These are phyloP conservation scores for Penicillium sp. DNA, from an alignment of 2,329 filamentous ascomycete species.

Conservation along the genomic window DNA sequence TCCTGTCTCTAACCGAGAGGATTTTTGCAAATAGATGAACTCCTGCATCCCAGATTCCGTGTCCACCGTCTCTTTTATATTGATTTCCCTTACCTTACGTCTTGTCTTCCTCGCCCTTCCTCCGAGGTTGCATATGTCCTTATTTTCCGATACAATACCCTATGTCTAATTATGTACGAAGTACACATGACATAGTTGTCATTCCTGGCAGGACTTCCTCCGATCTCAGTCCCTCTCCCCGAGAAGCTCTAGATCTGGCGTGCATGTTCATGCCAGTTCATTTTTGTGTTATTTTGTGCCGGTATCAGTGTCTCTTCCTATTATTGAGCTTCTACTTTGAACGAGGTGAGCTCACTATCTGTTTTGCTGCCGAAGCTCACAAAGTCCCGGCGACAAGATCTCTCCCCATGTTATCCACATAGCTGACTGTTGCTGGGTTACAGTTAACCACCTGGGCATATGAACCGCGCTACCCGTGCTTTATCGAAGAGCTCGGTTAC, in stretches of 20 bases:
- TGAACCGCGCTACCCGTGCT: constrained; percentile 3
- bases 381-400: neutral
- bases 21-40: constrained; percentile 13
- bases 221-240: constrained; percentile 4
- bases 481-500: constrained; percentile 1
- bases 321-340: neutral
- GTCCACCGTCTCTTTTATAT: constrained; percentile 14
- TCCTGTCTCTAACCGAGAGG: neutral
- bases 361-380: neutral
- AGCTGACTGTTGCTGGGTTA: constrained; percentile 26
- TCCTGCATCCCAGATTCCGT: constrained; percentile 1
- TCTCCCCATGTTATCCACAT: constrained; percentile 15
- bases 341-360: neutral
- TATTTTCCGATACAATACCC: constrained; percentile 5
- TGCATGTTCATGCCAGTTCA: neutral
- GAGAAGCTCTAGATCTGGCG: constrained; percentile 3
- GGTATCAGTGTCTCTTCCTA: neutral
- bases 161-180: constrained; percentile 2
- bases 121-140: constrained; percentile 4
- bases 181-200: constrained; percentile 19
- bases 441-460: constrained; percentile 8
- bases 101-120: neutral
- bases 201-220: constrained; percentile 15
- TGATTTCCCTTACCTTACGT: neutral
- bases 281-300: neutral